phyloP scores from a whole-genome alignment of 2,329 filamentous ascomycete genomes.

The Apiospora malaysiana region DNA sequence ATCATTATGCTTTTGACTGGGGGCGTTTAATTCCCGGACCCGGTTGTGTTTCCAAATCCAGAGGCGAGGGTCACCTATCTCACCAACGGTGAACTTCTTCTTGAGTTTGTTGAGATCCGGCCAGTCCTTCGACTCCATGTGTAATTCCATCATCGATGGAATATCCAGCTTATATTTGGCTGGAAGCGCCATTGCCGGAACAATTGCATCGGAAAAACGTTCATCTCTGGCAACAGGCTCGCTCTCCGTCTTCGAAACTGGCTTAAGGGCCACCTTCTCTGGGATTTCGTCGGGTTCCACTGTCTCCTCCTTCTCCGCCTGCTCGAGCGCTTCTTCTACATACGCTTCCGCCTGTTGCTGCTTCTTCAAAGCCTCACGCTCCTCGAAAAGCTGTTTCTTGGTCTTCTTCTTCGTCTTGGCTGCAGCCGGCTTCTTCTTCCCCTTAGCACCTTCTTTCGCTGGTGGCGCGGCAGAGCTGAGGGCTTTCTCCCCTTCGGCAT shows the following conservation, averaged over 20 bases:
- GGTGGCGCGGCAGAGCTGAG: slow-evolving; percentile 53
- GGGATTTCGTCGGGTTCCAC: slow-evolving; percentile 37
- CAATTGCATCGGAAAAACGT: slow-evolving; percentile 55
- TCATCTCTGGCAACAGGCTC: slow-evolving; percentile 47
- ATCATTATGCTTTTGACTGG: slow-evolving; percentile 36
- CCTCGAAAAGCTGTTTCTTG: slow-evolving; percentile 50
- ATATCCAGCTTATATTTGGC: slow-evolving; percentile 53
- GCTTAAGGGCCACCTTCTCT: slow-evolving; percentile 30
- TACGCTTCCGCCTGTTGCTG: slow-evolving; percentile 55
- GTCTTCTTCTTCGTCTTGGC: slow-evolving; percentile 63
- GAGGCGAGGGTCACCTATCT: slow-evolving; percentile 57
- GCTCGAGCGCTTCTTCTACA: slow-evolving; percentile 50
- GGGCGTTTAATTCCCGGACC: slow-evolving; percentile 60
- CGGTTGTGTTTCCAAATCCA: slow-evolving; percentile 65
- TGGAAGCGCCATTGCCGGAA: slow-evolving; percentile 53
- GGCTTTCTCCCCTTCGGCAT: slow-evolving; percentile 52
- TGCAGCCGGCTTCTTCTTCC: slow-evolving; percentile 58
- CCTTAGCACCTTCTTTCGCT: slow-evolving; percentile 48
- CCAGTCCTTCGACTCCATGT: slow-evolving; percentile 50
- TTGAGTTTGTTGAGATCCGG: slow-evolving; percentile 56
- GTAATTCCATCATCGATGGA: slow-evolving; percentile 49
- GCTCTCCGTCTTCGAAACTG: slow-evolving; percentile 36
- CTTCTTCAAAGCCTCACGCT: slow-evolving; percentile 67
- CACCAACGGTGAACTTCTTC: slow-evolving; percentile 51
- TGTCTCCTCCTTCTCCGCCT: slow-evolving; percentile 43